phyloP scores from a whole-genome alignment of 371 early-diverging fungal species.

The Mortierella sp. region DNA sequence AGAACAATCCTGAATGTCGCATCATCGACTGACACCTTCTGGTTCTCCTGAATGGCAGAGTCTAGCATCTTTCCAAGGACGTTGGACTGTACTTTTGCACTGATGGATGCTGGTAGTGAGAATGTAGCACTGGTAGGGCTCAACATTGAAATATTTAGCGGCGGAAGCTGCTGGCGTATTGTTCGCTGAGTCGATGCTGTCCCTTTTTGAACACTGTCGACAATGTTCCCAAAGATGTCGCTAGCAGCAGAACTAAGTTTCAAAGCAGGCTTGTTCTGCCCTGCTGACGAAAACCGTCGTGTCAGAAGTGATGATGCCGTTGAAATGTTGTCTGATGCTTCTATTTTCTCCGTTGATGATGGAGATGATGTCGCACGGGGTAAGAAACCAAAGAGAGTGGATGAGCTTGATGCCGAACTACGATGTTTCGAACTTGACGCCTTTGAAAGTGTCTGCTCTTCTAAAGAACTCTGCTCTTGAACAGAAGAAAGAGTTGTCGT shows the following conservation, averaged over 20 bases:
- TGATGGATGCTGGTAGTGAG: conserved; percentile 7
- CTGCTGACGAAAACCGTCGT: conserved; percentile 11
- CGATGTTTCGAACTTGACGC: background rate
- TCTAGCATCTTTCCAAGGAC: conserved; percentile 35
- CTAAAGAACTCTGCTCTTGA: conserved; percentile 5
- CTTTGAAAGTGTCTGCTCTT: background rate
- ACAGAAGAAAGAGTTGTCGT: conserved; percentile 11
- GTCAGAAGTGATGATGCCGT: background rate
- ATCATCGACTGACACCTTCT: conserved; percentile 39
- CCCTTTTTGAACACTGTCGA: conserved; percentile 36
- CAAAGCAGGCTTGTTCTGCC: conserved; percentile 15
- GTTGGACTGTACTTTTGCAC: conserved; percentile 17
- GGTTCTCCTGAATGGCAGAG: conserved; percentile 22
- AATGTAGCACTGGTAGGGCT: conserved; percentile 16
- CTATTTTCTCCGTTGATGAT: background rate
- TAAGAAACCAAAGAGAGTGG: conserved; percentile 22
- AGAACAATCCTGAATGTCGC: conserved; percentile 42
- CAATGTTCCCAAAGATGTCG: conserved; percentile 37
- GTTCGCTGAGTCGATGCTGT: conserved; percentile 23
- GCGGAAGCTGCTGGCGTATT: conserved; percentile 34
- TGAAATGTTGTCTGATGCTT: background rate
- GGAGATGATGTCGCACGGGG: conserved; percentile 3
- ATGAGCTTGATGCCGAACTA: conserved; percentile 1
- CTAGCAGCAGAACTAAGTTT: conserved; percentile 39
- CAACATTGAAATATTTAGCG: conserved; percentile 27